Evolutionary conservation across 352 stramenopile species (phyloP), one percentile per base, ranked within the genome.

Genomic region (Globisporangium takayamanum): DNA sequence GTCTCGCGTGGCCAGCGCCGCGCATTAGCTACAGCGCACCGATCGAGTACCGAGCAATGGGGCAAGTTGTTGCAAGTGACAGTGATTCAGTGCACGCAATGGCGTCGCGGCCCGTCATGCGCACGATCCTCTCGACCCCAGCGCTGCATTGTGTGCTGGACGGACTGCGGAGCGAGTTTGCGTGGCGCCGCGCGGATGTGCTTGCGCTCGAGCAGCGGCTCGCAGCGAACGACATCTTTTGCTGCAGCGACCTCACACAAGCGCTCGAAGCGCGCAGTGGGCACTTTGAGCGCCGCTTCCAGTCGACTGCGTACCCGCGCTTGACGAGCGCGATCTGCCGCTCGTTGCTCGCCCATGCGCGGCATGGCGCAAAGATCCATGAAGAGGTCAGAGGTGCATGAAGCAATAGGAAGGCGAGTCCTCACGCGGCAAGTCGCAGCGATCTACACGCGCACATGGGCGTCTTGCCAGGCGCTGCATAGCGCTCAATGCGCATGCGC

Each of bases 271-370:
- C 30, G 50, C 59, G 66, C 41, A 63, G 74, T 39, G 50, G 56
- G 2, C 63, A 60, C 48, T 86, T 86, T 41, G 77, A 85, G 59
- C 73, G 74, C 36, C 53, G 58, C 12, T 70, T 85, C 53, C 76
- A 87, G 64, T 78, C 61, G 16, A 45, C n/a, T 0, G 60, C 66
- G 36, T 86, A 80, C 51, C 76, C 75, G 12, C 76, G 76, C 10
- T 55, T 89, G 28, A 81, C 70, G 5, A 76, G 77, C 54, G 54
- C 67, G 49, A 70, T 89, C 37, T 57, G 77, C 16, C 68, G 65
- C 25, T 52, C 64, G 48, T 62, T 89, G 0, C 64, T 56, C 8
- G 41, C 20, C 0, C 56, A 57, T 1, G 64, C 67, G 6, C 59
- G 39, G 6, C 36, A 55, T 25, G 14, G 39, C 14, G 55, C 59